Evolutionary conservation across 2,329 filamentous ascomycete genomes (phyloP), one percentile per base, ranked within the genome.

Genomic region (Cladophialophora yegresii): DNA sequence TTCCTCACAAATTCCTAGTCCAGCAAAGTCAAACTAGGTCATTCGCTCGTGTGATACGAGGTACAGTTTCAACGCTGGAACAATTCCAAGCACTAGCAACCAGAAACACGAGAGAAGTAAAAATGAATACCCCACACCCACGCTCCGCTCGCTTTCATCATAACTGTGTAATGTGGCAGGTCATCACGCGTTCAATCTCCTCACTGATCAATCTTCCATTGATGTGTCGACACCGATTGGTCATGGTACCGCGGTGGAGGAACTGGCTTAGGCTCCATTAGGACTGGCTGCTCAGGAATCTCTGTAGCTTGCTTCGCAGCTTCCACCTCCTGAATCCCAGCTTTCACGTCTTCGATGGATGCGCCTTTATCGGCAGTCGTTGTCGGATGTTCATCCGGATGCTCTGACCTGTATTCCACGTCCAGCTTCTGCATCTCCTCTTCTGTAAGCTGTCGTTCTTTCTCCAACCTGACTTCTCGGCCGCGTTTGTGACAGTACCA

Each of bases 401-500:
- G 76, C 70, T 54, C 73, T 69, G 54, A 73, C 45, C 61, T 59
- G 30, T 72, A 70, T 4, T 77, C 72, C 47, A 74, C 72, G 30
- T 81, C 79, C 60, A 80, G 70, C 66, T 75, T 74, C 28, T 67
- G 70, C 28, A 80, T 76, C 68, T 81, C 79, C 45, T 77, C 75
- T 67, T 81, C 79, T 0, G 78, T 80, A 26, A 81, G 76, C 16
- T 82, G 74, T 13, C 80, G 77, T 67, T 85, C 84, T 57, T 81
- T 85, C 73, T 89, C 88, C 12, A 98, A 84, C 57, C 95, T 86
- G 6, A 87, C 88, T 79, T 99, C 93, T 51, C 87, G 87, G 45
- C 95, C 95, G 60, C 95, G 90, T 81, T 98, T 98, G 78, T 98
- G 89, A 79, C 93, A 98, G 79, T 98, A 99, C 93, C 93, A 99